Evolutionary conservation across 2,329 filamentous ascomycete species (phyloP), one percentile per base, ranked within the genome.

Genomic region (Rhinocladiella mackenziei): DNA sequence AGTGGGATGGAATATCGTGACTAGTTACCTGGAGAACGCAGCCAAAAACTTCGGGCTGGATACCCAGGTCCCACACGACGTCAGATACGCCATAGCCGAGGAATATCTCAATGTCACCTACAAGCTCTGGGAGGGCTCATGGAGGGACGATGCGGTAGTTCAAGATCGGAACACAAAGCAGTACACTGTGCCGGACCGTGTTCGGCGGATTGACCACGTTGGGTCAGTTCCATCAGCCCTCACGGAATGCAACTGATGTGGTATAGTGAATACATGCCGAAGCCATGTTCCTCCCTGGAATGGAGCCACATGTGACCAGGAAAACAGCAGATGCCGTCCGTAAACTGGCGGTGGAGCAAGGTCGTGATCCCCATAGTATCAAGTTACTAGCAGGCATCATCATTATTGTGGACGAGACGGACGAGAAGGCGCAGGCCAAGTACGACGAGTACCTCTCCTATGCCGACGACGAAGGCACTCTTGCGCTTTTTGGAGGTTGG

Each of bases 1-100:
- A 63, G 69, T 83, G 22, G 79, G 76, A 0, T 81, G 79, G 80
- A 84, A 84, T 50, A 80, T 84, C n/a, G 80, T 84, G 0, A 82
- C 79, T 0, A 72, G 68, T 1, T 80, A 74, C 70, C 70, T 84
- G 1, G 78, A 84, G 55, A 80, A 75, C 2, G 81, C 81, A 0
- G 81, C 81, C 0, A 67, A 75, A 1, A 84, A 84, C 50, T 65
- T 84, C 22, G 77, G 79, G 0, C 71, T 73, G 41, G 65, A 70
- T 1, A 68, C 77, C 22, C 79, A 83, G 53, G 67, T 72, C 1
- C 17, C 32, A 65, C 83, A 86, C 56, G 81, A 85, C 50, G 79
- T 80, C 51, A 70, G 80, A 41, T 86, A 86, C 53, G 71, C 67
- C 4, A 73, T 77, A 18, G 81, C 74, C n/a, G 80, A 80, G 56